Evolutionary conservation across 2,329 filamentous ascomycete species (phyloP).

Genomic region (Zymoseptoria passerinii): DNA sequence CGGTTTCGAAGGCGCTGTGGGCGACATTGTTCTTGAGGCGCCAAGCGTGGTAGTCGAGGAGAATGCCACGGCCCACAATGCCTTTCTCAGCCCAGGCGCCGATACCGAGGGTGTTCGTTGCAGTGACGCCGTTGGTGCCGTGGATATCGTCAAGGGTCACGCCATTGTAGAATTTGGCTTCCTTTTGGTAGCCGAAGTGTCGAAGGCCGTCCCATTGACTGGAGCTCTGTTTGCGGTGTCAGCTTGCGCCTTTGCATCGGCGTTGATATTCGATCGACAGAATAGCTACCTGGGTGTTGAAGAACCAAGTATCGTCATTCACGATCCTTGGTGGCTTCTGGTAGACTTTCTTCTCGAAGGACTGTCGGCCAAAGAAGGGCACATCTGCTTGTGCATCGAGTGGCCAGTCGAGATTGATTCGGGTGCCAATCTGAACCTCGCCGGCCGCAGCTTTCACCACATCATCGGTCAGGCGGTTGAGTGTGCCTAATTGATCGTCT

Average conservation of each 20-base stretch:
- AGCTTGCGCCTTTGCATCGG: constrained; percentile 5
- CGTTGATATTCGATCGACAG: neutral
- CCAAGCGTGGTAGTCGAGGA: constrained; percentile 48
- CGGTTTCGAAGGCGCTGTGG: constrained; percentile 31
- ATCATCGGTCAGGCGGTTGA: constrained; percentile 52
- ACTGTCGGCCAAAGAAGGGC: constrained; percentile 49
- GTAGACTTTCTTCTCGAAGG: constrained; percentile 48
- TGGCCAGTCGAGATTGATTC: constrained; percentile 53
- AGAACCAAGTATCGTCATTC: constrained; percentile 52
- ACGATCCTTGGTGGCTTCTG: constrained; percentile 45
- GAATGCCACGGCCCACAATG: constrained; percentile 48
- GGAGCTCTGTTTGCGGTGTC: neutral
- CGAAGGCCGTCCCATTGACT: constrained; percentile 45
- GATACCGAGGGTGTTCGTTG: constrained; percentile 37
- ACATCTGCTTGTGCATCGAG: constrained; percentile 46
- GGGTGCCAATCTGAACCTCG: constrained; percentile 48
- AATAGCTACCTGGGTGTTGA: constrained; percentile 20
- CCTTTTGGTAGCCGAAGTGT: constrained; percentile 44
- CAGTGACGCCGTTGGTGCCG: constrained; percentile 24
- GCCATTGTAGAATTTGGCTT: constrained; percentile 31
- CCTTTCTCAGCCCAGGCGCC: constrained; percentile 44
- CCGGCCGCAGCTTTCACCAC: constrained; percentile 44
- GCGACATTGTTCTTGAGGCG: constrained; percentile 31
- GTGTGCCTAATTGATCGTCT: constrained; percentile 50
- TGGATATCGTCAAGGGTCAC: constrained; percentile 36